Base-by-base conservation (phyloP, 2,329 filamentous ascomycete species). In the Penicillium janthinellum region DNA sequence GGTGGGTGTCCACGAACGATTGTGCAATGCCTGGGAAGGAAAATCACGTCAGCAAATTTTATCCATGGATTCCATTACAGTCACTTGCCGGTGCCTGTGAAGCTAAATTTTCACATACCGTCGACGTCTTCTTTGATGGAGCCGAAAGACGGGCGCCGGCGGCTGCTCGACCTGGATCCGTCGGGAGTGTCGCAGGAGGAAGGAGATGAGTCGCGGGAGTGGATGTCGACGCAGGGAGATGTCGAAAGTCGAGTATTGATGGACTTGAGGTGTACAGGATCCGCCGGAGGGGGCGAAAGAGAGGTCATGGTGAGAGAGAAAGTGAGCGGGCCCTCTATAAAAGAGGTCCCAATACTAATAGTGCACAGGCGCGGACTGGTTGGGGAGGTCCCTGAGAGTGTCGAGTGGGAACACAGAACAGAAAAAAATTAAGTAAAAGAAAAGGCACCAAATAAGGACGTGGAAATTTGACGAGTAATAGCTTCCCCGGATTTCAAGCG, bases 51-150 rank as follows among this genome's bases (percentile, higher is more conserved):
- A 67, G 58, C 38, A 31, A 31, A 58, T 41, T 37, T n/a, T 17
- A 47, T 11, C 3, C 50, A n/a, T 14, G 20, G 25, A 35, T n/a
- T 42, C 14, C 5, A 7, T 3, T 44, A 50, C 48, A 50, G 28
- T 25, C 20, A 38, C 17, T 52, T 39, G 35, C 15, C 35, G 49
- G 22, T 37, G 17, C 20, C 34, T n/a, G 17, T 45, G 42, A 44
- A 25, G 20, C 31, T 17, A 45, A 25, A 5, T 20, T 37, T 20
- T 54, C 45, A 69, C 73, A 41, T 74, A 78, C 76, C 76, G 67
- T 75, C 72, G 28, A 71, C 70, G 61, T 78, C 77, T 70, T 79
- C 77, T 65, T 78, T 78, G 68, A 79, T 77, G 6, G 76, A 79
- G 51, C 76, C 76, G 63, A 78, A 77, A 4, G 77, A 79, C 52